These are phyloP conservation scores for Croton laevigatus DNA, from an alignment of 441 rosid species.

Conservation along the genomic window DNA sequence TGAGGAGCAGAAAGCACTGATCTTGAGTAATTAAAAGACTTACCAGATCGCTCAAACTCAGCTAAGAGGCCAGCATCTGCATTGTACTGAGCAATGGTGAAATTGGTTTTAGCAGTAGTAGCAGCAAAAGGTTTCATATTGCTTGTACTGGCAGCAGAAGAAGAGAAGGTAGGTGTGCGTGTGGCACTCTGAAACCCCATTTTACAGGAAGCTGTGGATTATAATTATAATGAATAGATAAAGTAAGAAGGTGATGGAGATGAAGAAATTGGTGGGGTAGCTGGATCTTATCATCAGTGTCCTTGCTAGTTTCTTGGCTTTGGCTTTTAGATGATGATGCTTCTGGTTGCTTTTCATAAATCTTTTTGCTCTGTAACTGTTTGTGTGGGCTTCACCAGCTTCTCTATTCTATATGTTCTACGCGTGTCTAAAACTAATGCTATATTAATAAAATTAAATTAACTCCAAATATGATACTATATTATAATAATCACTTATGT, in stretches of 20 bases:
- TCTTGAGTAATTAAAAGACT: constrained; percentile 66
- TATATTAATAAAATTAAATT: too few species aligned
- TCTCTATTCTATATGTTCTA: not conserved
- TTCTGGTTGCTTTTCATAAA: not conserved
- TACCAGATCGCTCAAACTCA: constrained; percentile 71
- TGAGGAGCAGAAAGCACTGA: constrained; percentile 51
- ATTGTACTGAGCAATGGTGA: constrained; percentile 54
- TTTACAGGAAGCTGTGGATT: not conserved
- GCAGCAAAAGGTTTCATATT: constrained; percentile 40
- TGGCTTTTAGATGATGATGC: constrained; percentile 5
- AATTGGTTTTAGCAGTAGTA: constrained; percentile 29
- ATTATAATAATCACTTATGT: too few species aligned
- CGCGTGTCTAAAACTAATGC: too few species aligned
- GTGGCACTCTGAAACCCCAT: constrained; percentile 18
- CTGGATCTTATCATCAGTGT: constrained; percentile 28
- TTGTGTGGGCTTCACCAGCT: not conserved
- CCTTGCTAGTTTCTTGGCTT: constrained; percentile 24
- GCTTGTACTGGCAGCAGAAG: constrained; percentile 53
- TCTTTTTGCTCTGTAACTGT: not conserved
- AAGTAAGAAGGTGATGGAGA: constrained; percentile 13
- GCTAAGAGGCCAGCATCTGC: constrained; percentile 73
- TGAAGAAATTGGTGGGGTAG: constrained; percentile 2
- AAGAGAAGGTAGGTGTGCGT: constrained; percentile 11
- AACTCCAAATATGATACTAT: too few species aligned
- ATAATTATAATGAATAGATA: not conserved